Conservation (phyloP, 371 early-diverging fungal genomes). For the Mortierella sp. region DNA sequence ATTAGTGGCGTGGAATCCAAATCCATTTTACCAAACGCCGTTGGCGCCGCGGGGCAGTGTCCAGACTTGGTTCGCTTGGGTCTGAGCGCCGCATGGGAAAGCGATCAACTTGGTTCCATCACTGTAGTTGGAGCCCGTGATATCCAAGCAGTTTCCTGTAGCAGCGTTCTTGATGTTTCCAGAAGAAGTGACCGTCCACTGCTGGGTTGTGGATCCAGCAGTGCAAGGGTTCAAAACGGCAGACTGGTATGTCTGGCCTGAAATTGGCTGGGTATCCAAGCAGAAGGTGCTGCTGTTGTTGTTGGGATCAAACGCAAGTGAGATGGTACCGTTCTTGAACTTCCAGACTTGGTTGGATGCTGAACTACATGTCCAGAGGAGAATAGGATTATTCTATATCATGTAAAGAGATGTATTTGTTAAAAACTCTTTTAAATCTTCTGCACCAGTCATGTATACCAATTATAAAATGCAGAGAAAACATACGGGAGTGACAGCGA, state of each 20-base stretch:
- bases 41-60: slow-evolving; percentile 40
- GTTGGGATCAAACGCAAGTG: slow-evolving; percentile 39
- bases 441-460: background rate
- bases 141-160: slow-evolving; percentile 39
- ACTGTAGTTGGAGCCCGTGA: slow-evolving; percentile 18
- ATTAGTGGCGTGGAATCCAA: background rate
- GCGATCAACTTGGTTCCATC: slow-evolving; percentile 28
- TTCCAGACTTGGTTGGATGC: slow-evolving; percentile 52
- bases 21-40: slow-evolving; percentile 38
- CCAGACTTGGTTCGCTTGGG: slow-evolving; percentile 53
- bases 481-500: slow-evolving; percentile 35
- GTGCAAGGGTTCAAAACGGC: slow-evolving; percentile 40
- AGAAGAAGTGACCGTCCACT: slow-evolving; percentile 41
- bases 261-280: slow-evolving; percentile 26
- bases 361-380: slow-evolving; percentile 39
- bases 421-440: background rate
- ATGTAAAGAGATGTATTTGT: background rate
- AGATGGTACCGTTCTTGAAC: slow-evolving; percentile 48
- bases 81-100: slow-evolving; percentile 36
- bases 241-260: slow-evolving; percentile 11
- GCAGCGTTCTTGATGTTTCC: slow-evolving; percentile 45
- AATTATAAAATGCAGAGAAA: background rate
- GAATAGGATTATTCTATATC: slow-evolving; percentile 36
- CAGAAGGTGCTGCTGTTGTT: slow-evolving; percentile 40
- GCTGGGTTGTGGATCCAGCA: slow-evolving; percentile 28